These are phyloP conservation scores for Phlyctochytrium planicorne DNA, from an alignment of 192 early-diverging fungal species.

Conservation along the genomic window DNA sequence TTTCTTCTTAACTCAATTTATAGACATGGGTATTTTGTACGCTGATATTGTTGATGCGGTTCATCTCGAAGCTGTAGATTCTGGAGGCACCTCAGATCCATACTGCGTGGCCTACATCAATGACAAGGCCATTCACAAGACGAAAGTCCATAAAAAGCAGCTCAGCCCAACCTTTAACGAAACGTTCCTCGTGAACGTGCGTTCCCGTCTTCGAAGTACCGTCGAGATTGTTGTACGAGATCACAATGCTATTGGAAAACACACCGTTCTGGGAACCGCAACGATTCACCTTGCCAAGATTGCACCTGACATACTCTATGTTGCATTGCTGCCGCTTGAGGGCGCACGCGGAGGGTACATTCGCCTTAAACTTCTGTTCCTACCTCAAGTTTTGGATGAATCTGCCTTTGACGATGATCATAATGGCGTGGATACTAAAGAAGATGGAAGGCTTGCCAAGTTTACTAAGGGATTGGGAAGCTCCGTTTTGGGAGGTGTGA, in stretches of 20 bases:
- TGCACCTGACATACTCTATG: constrained; percentile 18
- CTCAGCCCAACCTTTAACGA: constrained; percentile 69
- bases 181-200: constrained; percentile 28
- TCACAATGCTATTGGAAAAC: constrained; percentile 76
- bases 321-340: constrained; percentile 19
- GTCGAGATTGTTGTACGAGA: constrained; percentile 70
- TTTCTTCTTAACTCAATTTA: constrained; percentile 8
- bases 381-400: constrained; percentile 23
- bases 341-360: constrained; percentile 19
- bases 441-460: constrained; percentile 16
- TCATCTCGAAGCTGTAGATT: constrained; percentile 58
- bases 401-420: constrained; percentile 8
- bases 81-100: constrained; percentile 46
- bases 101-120: constrained; percentile 45
- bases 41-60: constrained; percentile 52
- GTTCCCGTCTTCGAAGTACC: constrained; percentile 39
- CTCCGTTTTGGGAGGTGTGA: not conserved
- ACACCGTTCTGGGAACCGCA: constrained; percentile 59
- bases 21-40: constrained; percentile 43
- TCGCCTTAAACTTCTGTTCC: constrained; percentile 38
- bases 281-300: constrained; percentile 37
- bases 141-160: constrained; percentile 72
- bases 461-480: constrained; percentile 20
- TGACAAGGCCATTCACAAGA: constrained; percentile 57
- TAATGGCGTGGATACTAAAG: constrained; percentile 12